Conservation (phyloP, 73 alveolate genomes). For the Uronychia binucleata region DNA sequence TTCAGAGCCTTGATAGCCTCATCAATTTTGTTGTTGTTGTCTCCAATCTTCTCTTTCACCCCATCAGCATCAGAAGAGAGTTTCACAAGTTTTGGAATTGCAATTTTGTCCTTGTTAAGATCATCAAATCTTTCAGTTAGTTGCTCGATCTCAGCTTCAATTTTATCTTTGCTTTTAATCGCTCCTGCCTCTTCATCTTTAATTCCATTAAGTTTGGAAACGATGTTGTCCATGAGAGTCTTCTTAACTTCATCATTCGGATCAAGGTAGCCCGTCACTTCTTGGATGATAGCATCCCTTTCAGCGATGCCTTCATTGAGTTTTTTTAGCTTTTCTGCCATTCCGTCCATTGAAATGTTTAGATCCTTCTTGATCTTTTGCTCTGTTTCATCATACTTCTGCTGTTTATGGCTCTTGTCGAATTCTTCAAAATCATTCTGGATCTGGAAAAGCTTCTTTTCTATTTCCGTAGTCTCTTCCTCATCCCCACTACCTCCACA, state of each 20-base stretch:
- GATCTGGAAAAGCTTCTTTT: background rate
- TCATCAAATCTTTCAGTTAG: background rate
- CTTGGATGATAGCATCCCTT: background rate
- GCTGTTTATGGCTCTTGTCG: background rate
- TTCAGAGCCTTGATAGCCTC: background rate
- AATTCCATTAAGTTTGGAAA: background rate
- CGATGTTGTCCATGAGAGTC: background rate
- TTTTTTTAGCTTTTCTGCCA: background rate
- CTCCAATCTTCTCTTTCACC: background rate
- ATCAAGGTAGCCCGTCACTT: background rate
- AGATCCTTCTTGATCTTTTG: background rate
- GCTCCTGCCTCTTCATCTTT: background rate
- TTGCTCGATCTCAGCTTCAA: background rate
- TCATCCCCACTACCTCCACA: too few species aligned
- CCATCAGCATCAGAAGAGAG: background rate
- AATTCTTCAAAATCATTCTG: background rate
- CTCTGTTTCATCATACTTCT: background rate
- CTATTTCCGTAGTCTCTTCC: constrained; percentile 1
- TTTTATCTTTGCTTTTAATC: background rate
- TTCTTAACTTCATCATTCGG: background rate
- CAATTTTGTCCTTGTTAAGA: background rate
- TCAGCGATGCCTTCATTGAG: background rate
- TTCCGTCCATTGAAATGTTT: background rate
- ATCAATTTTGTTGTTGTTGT: background rate
- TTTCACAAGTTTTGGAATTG: background rate